A percentile compares a stretch with the other conserved stretches of the same genome.
These are phyloP conservation scores for Lactarius hengduanensis DNA, from an alignment of 768 basidiomycete species.

Conservation along the genomic window DNA sequence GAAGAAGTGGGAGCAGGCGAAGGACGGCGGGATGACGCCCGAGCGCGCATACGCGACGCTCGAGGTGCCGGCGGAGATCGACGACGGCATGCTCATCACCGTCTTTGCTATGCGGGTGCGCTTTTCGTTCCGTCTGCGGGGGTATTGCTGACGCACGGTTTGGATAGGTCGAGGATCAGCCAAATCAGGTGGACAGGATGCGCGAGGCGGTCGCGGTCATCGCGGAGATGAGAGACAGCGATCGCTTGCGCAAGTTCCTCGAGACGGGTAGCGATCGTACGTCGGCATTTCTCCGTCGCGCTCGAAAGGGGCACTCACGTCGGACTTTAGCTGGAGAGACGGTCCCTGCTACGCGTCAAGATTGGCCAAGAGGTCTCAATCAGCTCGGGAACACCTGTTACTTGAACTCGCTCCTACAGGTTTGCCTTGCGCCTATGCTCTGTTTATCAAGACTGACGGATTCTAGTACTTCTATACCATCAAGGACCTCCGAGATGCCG, in stretches of 20 bases:
- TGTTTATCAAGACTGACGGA: conserved; percentile 2
- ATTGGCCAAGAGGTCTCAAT: conserved; percentile 82
- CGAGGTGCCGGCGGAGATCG: conserved; percentile 66
- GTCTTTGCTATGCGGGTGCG: conserved; percentile 69
- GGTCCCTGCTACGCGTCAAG: conserved; percentile 49
- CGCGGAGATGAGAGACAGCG: conserved; percentile 71
- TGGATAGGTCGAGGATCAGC: conserved; percentile 66
- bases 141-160: conserved; percentile 9
- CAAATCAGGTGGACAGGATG: conserved; percentile 66
- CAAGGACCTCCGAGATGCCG: conserved; percentile 77
- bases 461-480: conserved; percentile 94
- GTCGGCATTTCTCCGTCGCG: conserved; percentile 34
- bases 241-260: conserved; percentile 63
- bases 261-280: conserved; percentile 72
- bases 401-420: conserved; percentile 76
- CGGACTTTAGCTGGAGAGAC: conserved; percentile 59
- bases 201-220: conserved; percentile 71
- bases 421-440: conserved; percentile 31
- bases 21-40: conserved; percentile 61
- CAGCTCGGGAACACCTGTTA: conserved; percentile 91
- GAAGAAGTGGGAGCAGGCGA: conserved; percentile 52
- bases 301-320: conserved; percentile 1
- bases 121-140: conserved; percentile 29
- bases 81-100: conserved; percentile 75
- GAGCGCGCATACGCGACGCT: conserved; percentile 69